phyloP scores from a whole-genome alignment of 306 rosid genomes.

The Cucumis sativus region DNA sequence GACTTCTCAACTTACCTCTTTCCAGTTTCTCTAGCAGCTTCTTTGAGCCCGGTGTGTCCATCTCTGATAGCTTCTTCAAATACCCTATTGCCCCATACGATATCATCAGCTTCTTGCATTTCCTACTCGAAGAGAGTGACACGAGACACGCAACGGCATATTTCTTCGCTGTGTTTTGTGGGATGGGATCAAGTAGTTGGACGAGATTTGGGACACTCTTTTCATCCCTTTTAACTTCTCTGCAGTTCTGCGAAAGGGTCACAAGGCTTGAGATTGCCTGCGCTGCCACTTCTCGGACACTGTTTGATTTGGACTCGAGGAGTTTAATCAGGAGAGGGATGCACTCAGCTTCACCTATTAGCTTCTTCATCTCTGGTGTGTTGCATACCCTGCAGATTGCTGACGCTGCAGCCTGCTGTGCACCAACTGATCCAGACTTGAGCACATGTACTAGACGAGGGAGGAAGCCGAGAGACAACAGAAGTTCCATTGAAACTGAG shows the following conservation, averaged over 20 bases:
- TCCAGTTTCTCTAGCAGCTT: conserved; percentile 79
- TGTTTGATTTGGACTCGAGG: conserved; percentile 73
- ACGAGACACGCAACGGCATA: conserved; percentile 71
- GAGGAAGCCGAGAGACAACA: conserved; percentile 52
- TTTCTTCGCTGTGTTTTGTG: conserved; percentile 75
- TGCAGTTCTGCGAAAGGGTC: conserved; percentile 41
- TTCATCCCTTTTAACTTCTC: conserved; percentile 68
- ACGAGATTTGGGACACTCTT: conserved; percentile 78
- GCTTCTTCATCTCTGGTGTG: conserved; percentile 64
- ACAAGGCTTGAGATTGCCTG: conserved; percentile 66
- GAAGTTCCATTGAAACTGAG: conserved; percentile 42
- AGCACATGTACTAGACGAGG: conserved; percentile 61
- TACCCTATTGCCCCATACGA: conserved; percentile 94
- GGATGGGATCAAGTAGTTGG: conserved; percentile 84
- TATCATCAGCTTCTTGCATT: conserved; percentile 80
- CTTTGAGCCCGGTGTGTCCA: conserved; percentile 85
- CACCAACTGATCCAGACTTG: conserved; percentile 59
- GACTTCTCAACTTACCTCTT: conserved; percentile 78
- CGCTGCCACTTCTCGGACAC: conserved; percentile 52
- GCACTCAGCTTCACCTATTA: conserved; percentile 68
- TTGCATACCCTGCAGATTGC: conserved; percentile 51
- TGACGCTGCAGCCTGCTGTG: conserved; percentile 63
- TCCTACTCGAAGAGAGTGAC: conserved; percentile 52
- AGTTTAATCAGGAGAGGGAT: conserved; percentile 60
- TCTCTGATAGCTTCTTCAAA: conserved; percentile 80